Conservation (phyloP, 163 green algal species). For the Chlamydomonas reinhardtii region DNA sequence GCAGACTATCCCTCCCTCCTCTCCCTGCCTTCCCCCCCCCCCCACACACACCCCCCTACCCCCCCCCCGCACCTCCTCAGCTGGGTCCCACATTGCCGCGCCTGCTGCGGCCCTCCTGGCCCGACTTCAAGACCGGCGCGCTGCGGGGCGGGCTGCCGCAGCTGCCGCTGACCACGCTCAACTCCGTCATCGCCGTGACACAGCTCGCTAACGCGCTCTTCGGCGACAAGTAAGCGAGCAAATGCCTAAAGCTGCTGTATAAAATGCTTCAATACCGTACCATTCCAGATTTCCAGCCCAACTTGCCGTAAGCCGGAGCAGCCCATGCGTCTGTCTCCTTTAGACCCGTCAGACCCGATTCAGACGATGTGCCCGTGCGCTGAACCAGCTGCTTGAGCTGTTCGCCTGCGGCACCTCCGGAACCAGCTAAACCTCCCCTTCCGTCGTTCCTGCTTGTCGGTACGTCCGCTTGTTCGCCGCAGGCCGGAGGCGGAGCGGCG, state of each 20-base stretch:
- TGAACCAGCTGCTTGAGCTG: too few relatives aligned
- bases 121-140: slow-evolving; percentile 60
- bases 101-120: slow-evolving; percentile 37
- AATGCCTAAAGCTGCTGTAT: too few relatives aligned
- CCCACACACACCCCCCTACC: background rate
- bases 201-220: slow-evolving; percentile 79
- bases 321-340: too few relatives aligned
- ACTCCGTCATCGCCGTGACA: slow-evolving; percentile 84
- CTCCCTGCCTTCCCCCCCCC: background rate
- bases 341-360: too few relatives aligned
- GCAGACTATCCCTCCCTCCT: background rate
- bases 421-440: too few relatives aligned
- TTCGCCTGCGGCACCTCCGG: too few relatives aligned
- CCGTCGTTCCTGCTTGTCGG: too few relatives aligned
- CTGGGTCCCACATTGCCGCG: slow-evolving; percentile 53
- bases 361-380: too few relatives aligned
- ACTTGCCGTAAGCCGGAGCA: too few relatives aligned
- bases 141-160: slow-evolving; percentile 73
- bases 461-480: too few relatives aligned
- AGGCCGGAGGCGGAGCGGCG: background rate
- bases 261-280: too few relatives aligned
- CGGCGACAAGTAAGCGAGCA: slow-evolving; percentile 45
- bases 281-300: too few relatives aligned
- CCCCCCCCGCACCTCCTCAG: background rate
- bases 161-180: slow-evolving; percentile 88